phyloP scores from a whole-genome alignment of 371 early-diverging fungal genomes.

The Amoeboradix gromovi region DNA sequence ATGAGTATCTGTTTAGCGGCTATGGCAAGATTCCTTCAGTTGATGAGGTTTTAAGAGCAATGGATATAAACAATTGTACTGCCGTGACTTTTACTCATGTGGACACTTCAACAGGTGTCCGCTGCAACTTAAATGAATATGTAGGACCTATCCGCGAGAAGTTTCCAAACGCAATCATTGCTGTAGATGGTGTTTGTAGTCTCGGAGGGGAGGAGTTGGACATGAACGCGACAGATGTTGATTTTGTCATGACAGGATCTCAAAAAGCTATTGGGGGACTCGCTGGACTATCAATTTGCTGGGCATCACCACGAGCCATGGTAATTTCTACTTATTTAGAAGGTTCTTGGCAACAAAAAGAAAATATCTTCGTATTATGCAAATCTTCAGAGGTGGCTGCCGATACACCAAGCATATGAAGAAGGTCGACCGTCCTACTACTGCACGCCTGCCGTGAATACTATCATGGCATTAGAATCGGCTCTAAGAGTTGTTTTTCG shows the following conservation, averaged over 20 bases:
- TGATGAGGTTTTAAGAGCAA: constrained; percentile 17
- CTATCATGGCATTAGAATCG: constrained; percentile 54
- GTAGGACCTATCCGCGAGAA: constrained; percentile 34
- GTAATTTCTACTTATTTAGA: constrained; percentile 34
- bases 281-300: constrained; percentile 32
- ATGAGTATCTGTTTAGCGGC: constrained; percentile 35
- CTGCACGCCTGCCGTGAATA: constrained; percentile 88
- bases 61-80: constrained; percentile 37
- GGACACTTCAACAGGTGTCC: constrained; percentile 80
- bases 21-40: constrained; percentile 28
- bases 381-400: constrained; percentile 50
- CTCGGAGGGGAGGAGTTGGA: constrained; percentile 69
- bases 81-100: constrained; percentile 72
- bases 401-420: constrained; percentile 77
- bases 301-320: constrained; percentile 40
- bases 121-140: constrained; percentile 44
- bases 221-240: constrained; percentile 69
- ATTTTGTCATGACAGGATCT: constrained; percentile 58
- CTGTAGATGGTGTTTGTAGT: constrained; percentile 83
- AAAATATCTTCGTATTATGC: constrained; percentile 34
- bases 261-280: constrained; percentile 72
- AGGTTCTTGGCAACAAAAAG: constrained; percentile 11
- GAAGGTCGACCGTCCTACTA: constrained; percentile 66
- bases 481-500: constrained; percentile 21
- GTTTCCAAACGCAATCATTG: constrained; percentile 60